Conservation (phyloP, 2,329 filamentous ascomycete genomes). For the Cladosporium halotolerans region DNA sequence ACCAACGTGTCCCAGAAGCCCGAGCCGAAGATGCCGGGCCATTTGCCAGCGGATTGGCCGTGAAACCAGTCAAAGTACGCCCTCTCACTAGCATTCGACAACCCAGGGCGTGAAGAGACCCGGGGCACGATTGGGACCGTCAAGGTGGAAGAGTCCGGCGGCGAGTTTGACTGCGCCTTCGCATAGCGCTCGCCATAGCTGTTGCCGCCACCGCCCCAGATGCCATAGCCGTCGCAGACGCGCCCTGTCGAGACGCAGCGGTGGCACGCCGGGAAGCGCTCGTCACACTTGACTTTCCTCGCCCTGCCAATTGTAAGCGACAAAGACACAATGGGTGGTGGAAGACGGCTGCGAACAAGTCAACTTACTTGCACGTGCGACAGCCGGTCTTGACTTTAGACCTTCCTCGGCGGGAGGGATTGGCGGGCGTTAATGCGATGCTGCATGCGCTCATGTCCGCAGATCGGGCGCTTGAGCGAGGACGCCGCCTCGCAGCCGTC, state of each 20-base stretch:
- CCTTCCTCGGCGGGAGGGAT: slow-evolving; percentile 3
- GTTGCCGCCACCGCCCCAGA: slow-evolving; percentile 35
- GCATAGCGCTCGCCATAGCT: slow-evolving; percentile 8
- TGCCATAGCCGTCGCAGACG: slow-evolving; percentile 40
- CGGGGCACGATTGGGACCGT: slow-evolving; percentile 14
- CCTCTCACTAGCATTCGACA: slow-evolving; percentile 22
- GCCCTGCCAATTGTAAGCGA: slow-evolving; percentile 13
- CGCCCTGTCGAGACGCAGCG: slow-evolving; percentile 33
- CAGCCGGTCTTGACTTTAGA: slow-evolving; percentile 18
- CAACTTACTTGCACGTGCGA: slow-evolving; percentile 26
- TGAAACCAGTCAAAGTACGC: slow-evolving; percentile 41
- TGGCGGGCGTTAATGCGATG: slow-evolving; percentile 3
- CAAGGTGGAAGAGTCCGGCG: slow-evolving; percentile 14
- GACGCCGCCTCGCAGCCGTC: not conserved
- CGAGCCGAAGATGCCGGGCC: slow-evolving; percentile 30
- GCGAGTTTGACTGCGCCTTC: slow-evolving; percentile 14
- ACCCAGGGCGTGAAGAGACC: slow-evolving; percentile 8
- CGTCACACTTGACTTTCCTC: slow-evolving; percentile 33
- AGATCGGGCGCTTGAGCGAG: not conserved
- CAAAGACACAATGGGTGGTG: not conserved
- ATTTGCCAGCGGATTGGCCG: slow-evolving; percentile 30
- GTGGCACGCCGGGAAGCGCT: slow-evolving; percentile 32
- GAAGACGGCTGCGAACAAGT: not conserved
- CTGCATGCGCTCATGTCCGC: slow-evolving; percentile 10
- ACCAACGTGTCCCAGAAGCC: slow-evolving; percentile 37